phyloP scores from a whole-genome alignment of 305 asterid genomes.

The Solanum hybrid region DNA sequence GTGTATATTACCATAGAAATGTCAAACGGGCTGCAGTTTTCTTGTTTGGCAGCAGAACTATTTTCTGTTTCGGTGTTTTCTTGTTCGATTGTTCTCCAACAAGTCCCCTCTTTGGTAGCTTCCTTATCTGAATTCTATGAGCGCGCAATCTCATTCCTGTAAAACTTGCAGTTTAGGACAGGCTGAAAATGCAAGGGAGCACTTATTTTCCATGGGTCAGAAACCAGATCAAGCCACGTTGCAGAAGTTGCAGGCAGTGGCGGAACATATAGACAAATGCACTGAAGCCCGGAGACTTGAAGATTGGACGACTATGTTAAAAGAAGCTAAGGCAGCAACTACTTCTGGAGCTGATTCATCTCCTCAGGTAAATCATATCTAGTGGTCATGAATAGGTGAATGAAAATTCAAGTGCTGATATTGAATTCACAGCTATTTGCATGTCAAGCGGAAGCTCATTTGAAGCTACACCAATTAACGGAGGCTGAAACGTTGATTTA shows the following conservation, averaged over 20 bases:
- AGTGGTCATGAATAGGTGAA: not conserved
- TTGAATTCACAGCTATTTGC: constrained; percentile 62
- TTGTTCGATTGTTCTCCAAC: not conserved
- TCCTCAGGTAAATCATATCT: constrained; percentile 50
- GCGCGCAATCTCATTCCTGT: constrained; percentile 30
- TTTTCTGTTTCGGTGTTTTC: not conserved
- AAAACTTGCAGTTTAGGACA: constrained; percentile 78
- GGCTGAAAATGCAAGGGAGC: constrained; percentile 75
- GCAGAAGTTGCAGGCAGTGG: constrained; percentile 57
- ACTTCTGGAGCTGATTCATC: constrained; percentile 71
- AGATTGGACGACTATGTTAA: constrained; percentile 58
- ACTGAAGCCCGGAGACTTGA: constrained; percentile 43
- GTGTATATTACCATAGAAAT: not conserved
- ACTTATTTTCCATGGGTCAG: constrained; percentile 57
- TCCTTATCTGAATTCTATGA: constrained; percentile 6
- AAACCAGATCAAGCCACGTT: constrained; percentile 52
- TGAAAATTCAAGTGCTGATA: constrained; percentile 3
- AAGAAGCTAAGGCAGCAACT: constrained; percentile 68
- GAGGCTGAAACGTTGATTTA: constrained; percentile 47
- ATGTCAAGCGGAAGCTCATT: constrained; percentile 77
- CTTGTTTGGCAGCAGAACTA: not conserved
- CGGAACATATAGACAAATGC: constrained; percentile 54
- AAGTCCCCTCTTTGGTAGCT: not conserved
- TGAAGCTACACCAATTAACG: constrained; percentile 62
- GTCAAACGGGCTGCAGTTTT: not conserved